phyloP scores from a whole-genome alignment of 179 eudicot species.

The Vitellaria paradoxa region DNA sequence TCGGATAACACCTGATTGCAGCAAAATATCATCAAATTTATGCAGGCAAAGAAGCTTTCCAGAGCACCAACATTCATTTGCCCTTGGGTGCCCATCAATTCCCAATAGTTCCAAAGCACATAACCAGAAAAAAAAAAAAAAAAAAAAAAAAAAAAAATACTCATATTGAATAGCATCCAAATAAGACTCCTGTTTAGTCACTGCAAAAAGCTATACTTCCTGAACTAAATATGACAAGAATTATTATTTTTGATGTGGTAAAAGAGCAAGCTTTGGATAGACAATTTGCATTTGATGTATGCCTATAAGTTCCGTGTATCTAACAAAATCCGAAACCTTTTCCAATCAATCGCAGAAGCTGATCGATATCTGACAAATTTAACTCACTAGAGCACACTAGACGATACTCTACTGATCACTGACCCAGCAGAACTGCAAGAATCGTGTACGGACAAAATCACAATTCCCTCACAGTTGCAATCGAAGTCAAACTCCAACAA shows the following conservation, averaged over 20 bases:
- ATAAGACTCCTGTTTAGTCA: slow-evolving; percentile 5
- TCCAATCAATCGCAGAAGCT: too few species aligned
- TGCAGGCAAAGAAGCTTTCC: background rate
- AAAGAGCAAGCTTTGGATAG: too few species aligned
- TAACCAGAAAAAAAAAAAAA: background rate
- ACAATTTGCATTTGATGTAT: too few species aligned
- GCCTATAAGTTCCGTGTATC: too few species aligned
- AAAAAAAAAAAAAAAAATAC: too few species aligned
- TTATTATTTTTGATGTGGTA: too few species aligned
- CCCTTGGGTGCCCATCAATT: background rate
- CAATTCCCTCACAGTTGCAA: slow-evolving; percentile 4
- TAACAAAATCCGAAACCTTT: too few species aligned
- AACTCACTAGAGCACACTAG: too few species aligned
- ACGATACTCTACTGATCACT: too few species aligned
- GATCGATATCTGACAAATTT: too few species aligned
- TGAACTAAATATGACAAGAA: background rate
- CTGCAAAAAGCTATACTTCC: background rate
- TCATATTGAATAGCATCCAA: background rate
- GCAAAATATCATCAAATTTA: background rate
- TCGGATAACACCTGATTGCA: too few species aligned
- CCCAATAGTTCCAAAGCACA: background rate
- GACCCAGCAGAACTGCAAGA: too few species aligned
- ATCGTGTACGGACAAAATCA: background rate
- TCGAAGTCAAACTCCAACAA: background rate
- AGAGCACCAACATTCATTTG: background rate